phyloP scores from a whole-genome alignment of 768 basidiomycete genomes.

The Auriscalpium microsporum region DNA sequence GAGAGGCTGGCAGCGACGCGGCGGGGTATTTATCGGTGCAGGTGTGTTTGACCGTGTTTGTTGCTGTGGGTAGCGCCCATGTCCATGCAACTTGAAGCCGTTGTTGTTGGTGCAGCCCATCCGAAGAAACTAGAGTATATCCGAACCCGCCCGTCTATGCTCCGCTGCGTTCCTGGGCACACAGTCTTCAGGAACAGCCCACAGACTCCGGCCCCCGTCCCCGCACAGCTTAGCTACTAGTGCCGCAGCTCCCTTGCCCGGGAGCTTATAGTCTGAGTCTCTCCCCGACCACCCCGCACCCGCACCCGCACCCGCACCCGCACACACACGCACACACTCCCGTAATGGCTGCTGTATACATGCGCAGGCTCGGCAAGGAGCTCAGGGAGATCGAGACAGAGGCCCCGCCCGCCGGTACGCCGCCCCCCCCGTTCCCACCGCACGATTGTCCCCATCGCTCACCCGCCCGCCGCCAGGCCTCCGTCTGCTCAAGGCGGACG shows the following conservation, averaged over 20 bases:
- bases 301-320: background rate
- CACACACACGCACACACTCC: background rate
- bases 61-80: background rate
- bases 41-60: conserved; percentile 13
- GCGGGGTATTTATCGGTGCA: background rate
- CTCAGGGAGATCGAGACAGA: conserved; percentile 16
- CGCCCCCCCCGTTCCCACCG: background rate
- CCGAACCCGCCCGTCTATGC: too few species aligned
- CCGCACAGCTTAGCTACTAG: too few species aligned
- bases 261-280: background rate
- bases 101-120: background rate
- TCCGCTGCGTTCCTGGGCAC: too few species aligned
- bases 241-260: too few species aligned
- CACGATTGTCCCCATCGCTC: background rate
- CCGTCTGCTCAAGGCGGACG: conserved; percentile 61
- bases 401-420: conserved; percentile 2
- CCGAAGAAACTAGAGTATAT: background rate
- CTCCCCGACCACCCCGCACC: background rate
- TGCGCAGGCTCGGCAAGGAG: conserved; percentile 15
- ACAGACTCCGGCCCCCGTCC: too few species aligned
- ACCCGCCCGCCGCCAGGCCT: conserved; percentile 44
- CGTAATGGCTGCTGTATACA: conserved; percentile 12
- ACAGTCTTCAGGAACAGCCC: too few species aligned
- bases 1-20: background rate
- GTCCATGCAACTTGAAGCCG: too few species aligned